Base-by-base conservation (phyloP, 306 rosid genomes). In the Inga laurina region DNA sequence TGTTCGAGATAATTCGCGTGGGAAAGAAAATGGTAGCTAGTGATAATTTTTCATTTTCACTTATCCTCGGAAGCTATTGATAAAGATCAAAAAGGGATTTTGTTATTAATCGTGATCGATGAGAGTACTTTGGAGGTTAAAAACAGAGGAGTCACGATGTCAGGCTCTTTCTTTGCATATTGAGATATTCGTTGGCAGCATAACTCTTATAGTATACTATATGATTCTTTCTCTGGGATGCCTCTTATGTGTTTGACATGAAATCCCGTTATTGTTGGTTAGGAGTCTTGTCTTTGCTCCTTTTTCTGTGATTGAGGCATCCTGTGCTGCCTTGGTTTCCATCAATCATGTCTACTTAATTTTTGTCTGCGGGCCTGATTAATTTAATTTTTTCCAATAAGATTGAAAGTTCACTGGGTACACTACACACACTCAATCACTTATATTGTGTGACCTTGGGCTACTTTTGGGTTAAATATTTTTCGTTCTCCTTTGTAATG, bases 381-480 rank as follows among this genome's bases (percentile, higher is more conserved):
- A 0, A 34, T 10, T 14, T 22, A 35, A 1, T 7, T 67, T 16
- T 16, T 66, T 22, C 3, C 72, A 16, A 34, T 62, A 35, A 67
- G 46, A 67, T 34, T 35, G 44, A 8, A 35, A 35, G 46, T 67
- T 18, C 72, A 34, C 14, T 34, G 19, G 46, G 24, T 1, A n/a
- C 27, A 27, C 27, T 35, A 24, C 30, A 56, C 64, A 7, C 27
- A 22, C 66, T 59, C 32, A n/a, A 22, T 27, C 27, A 0, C 27
- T 27, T 27, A 27, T 1, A 27, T 1, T 27, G 27, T 27, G 27
- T 27, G 27, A 27, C 27, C 27, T 19, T 24, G 69, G 49, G 22
- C 70, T 78, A 45, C 70, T 48, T 65, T 43, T 39, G 48, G 79
- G 61, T 48, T 45, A 49, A 27, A 27, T 64, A n/a, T 73, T 74